Evolutionary conservation across 2,329 filamentous ascomycete species (phyloP).

Genomic region (Fusarium anguioides): DNA sequence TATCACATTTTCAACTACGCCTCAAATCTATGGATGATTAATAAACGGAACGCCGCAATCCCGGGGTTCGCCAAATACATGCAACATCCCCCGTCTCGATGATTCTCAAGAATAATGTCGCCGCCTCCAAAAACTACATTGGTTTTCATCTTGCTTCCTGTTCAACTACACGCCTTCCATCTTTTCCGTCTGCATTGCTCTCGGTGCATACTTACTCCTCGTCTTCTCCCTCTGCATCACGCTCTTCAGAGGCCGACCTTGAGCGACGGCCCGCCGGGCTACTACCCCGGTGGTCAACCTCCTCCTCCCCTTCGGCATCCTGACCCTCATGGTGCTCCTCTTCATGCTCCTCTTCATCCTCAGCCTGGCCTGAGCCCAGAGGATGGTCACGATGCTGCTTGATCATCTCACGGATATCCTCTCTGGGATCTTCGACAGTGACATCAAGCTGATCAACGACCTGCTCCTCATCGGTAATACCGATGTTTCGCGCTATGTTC

Average conservation of each 20-base stretch:
- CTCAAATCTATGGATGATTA: constrained; percentile 41
- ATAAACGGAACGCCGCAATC: constrained; percentile 36
- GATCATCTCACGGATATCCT: constrained; percentile 64
- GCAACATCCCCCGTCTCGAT: constrained; percentile 7
- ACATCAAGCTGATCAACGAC: constrained; percentile 68
- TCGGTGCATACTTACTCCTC: constrained; percentile 46
- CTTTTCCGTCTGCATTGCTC: constrained; percentile 58
- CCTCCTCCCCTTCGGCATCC: constrained; percentile 43
- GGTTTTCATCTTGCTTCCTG: background rate
- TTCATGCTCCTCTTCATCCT: constrained; percentile 50
- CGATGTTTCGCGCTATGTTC: constrained; percentile 68
- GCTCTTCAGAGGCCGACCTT: constrained; percentile 49
- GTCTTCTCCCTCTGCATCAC: constrained; percentile 61
- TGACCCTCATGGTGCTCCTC: constrained; percentile 48
- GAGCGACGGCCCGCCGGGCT: constrained; percentile 40
- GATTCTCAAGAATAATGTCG: background rate
- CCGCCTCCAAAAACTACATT: constrained; percentile 12
- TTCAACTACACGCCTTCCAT: constrained; percentile 46
- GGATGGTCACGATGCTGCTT: constrained; percentile 64
- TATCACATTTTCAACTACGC: constrained; percentile 17
- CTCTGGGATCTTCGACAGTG: constrained; percentile 65
- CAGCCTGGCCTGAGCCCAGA: constrained; percentile 58
- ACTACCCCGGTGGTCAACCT: constrained; percentile 29
- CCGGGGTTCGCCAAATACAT: constrained; percentile 26
- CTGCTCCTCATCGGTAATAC: constrained; percentile 61